Evolutionary conservation across 805 yeast genomes (phyloP), one percentile per base, ranked within the genome.

Genomic region (Candida ortonii): DNA sequence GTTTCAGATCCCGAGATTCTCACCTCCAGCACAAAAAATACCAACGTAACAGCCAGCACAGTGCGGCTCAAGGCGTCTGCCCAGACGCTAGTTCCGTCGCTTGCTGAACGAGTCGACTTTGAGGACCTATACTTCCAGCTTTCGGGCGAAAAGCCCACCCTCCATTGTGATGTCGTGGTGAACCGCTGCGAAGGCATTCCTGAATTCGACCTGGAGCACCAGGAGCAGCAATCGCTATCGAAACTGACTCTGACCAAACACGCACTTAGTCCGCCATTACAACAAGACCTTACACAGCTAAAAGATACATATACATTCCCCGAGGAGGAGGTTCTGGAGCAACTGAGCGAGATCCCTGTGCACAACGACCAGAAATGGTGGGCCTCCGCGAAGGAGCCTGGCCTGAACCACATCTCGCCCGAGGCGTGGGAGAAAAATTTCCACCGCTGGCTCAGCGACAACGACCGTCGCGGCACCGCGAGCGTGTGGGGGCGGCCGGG

Each of bases 391-490:
- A 18, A 30, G 8, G 22, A 32, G 9, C 44, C 45, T 1, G 43
- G 43, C 7, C 10, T 49, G 19, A 43, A 44, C 25, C 52, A 51
- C 28, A 48, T 55, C 7, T 52, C 59, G 9, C 37, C 53, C n/a
- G 59, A 55, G n/a, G 27, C 52, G 3, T 55, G 61, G 61, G 45
- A 54, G 11, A 30, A 43, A 9, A 47, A 54, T 25, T 38, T 51
- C 1, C 37, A 30, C 6, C 28, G 23, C 2, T 55, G 61, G 61
- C 17, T 42, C 11, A 33, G 37, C 10, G 42, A 46, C 27, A 51
- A 46, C 30, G 50, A 50, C 21, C 33, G 57, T 21, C 7, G 37
- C 16, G 54, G 52, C 18, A 22, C n/a, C n/a, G n/a, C n/a, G n/a
- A n/a, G n/a, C n/a, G n/a, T n/a, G n/a, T n/a, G n/a, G n/a, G n/a